Evolutionary conservation across 2,329 filamentous ascomycete species (phyloP).

Genomic region (Ascomycota sp.): DNA sequence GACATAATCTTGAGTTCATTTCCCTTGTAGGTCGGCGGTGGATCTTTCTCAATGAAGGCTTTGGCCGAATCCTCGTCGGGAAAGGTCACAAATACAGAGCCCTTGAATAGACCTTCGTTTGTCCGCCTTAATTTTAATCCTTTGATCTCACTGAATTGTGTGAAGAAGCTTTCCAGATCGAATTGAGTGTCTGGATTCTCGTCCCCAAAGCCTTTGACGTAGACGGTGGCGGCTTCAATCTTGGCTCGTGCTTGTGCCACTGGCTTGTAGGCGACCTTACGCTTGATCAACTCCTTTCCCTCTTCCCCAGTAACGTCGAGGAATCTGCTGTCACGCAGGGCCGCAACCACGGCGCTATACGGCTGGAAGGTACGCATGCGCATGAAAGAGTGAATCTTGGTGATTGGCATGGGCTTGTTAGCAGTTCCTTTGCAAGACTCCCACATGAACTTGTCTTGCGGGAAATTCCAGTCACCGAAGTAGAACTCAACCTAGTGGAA

Average conservation of each 20-base stretch:
- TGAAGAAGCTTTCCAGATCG: conserved; percentile 84
- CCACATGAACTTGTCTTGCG: conserved; percentile 74
- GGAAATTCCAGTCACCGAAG: conserved; percentile 81
- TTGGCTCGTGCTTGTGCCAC: conserved; percentile 38
- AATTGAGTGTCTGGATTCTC: conserved; percentile 75
- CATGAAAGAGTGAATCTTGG: conserved; percentile 68
- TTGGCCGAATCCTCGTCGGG: conserved; percentile 55
- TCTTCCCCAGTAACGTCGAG: conserved; percentile 58
- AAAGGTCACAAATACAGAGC: conserved; percentile 92
- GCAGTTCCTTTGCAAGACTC: conserved; percentile 53
- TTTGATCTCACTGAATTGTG: conserved; percentile 57
- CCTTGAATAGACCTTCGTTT: conserved; percentile 64
- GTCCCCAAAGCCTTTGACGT: conserved; percentile 83
- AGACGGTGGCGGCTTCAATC: conserved; percentile 56
- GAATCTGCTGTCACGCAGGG: conserved; percentile 56
- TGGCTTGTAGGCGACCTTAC: conserved; percentile 51
- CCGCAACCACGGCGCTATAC: conserved; percentile 62
- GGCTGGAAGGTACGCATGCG: conserved; percentile 93
- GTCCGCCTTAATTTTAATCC: conserved; percentile 71
- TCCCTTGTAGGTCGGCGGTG: conserved; percentile 68
- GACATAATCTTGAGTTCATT: conserved; percentile 63
- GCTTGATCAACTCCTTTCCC: conserved; percentile 50
- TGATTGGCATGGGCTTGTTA: conserved; percentile 65
- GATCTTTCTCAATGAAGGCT: conserved; percentile 60
- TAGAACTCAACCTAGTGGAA: conserved; percentile 72